Percentiles rank a stretch among this genome's conserved stretches.
Conservation (phyloP, 2,329 filamentous ascomycete genomes). For the Trichophyton benhamiae region DNA sequence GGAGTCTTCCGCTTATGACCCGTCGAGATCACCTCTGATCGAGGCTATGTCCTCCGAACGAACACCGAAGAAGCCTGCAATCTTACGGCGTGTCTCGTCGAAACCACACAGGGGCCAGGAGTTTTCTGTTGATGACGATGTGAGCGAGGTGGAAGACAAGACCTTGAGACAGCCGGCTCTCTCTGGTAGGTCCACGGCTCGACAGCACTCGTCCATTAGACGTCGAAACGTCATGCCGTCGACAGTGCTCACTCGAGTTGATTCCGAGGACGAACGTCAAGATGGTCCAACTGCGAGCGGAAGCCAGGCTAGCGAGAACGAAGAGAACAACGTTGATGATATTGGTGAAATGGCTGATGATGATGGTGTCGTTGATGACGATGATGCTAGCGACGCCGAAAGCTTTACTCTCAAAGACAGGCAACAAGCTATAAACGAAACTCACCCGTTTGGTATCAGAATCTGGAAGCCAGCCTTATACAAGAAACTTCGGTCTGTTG, state of each 20-base stretch:
- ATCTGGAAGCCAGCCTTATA: constrained; percentile 98
- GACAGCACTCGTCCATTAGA: constrained; percentile 30
- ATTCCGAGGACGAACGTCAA: constrained; percentile 28
- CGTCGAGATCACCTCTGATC: constrained; percentile 36
- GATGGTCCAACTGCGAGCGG: constrained; percentile 20
- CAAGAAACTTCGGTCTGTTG: constrained; percentile 93
- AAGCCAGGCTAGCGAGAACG: neutral
- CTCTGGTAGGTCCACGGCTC: constrained; percentile 26
- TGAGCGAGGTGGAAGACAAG: constrained; percentile 61
- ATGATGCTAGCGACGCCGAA: constrained; percentile 72
- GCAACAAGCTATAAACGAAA: constrained; percentile 96
- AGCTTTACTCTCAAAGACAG: constrained; percentile 96
- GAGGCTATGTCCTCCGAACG: constrained; percentile 26
- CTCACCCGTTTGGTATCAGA: constrained; percentile 94
- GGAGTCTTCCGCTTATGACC: constrained; percentile 13
- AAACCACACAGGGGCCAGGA: constrained; percentile 70
- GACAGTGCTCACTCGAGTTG: constrained; percentile 24
- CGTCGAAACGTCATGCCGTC: constrained; percentile 25
- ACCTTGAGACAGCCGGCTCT: constrained; percentile 13
- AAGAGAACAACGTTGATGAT: neutral
- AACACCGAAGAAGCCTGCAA: constrained; percentile 55
- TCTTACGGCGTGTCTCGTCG: constrained; percentile 63
- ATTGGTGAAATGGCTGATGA: constrained; percentile 37
- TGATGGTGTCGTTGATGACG: constrained; percentile 47
- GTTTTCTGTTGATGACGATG: constrained; percentile 85